phyloP scores from a whole-genome alignment of 1,139 yeast species.

The Nakaseomyces glabratus region DNA sequence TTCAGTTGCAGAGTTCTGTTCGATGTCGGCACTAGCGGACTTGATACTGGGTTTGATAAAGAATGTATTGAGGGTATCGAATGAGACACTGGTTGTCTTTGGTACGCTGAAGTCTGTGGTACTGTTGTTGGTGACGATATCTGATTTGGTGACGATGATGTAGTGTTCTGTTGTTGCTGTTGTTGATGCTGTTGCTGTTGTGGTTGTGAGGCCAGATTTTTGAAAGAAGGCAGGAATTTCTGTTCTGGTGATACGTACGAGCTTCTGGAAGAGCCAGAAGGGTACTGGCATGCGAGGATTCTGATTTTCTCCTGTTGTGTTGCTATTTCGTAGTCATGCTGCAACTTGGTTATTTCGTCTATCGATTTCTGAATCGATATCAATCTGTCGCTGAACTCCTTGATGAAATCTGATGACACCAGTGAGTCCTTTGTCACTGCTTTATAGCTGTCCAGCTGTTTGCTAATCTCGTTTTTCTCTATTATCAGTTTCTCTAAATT shows the following conservation, averaged over 20 bases:
- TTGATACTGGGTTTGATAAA: too few species aligned
- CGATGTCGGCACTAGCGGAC: neutral
- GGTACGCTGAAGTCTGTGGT: too few species aligned
- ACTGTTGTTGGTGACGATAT: neutral
- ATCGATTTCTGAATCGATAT: neutral
- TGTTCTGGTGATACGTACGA: neutral
- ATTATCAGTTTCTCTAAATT: neutral
- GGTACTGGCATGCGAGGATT: conserved; percentile 5
- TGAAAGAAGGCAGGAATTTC: conserved; percentile 2
- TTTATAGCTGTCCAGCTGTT: neutral
- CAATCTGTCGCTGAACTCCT: conserved; percentile 3
- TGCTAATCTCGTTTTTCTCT: neutral
- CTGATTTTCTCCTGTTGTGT: neutral
- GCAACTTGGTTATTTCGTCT: neutral
- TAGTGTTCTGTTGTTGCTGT: too few species aligned
- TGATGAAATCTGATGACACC: too few species aligned
- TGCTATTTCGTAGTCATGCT: conserved; percentile 2
- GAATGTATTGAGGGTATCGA: too few species aligned
- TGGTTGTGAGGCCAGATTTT: conserved; percentile 1
- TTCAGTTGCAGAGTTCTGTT: conserved; percentile 2
- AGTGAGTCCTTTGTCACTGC: neutral
- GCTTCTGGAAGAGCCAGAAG: neutral
- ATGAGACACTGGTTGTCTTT: too few species aligned
- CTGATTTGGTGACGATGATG: neutral
- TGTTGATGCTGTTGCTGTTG: neutral